Evolutionary conservation across 352 stramenopile species (phyloP).

Genomic region (Globisporangium emineosum): DNA sequence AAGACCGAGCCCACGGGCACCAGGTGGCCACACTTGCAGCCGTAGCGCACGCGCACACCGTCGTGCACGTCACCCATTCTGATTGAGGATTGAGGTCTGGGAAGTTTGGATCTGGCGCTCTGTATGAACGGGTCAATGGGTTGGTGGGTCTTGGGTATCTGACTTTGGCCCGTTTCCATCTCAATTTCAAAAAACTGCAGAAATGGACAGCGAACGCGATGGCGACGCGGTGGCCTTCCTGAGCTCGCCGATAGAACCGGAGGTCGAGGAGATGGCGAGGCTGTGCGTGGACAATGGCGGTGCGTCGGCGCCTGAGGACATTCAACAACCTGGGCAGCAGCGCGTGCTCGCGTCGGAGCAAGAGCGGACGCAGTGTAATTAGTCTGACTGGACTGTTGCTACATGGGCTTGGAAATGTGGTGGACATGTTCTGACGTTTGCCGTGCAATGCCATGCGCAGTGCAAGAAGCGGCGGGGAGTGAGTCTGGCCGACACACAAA

Average conservation of each 20-base stretch:
- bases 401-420: background rate
- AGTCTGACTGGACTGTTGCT: background rate
- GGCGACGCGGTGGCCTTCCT: constrained; percentile 21
- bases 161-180: too few relatives aligned
- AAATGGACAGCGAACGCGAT: background rate
- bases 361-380: constrained; percentile 33
- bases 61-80: constrained; percentile 18
- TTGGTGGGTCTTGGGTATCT: too few relatives aligned
- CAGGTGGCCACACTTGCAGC: constrained; percentile 68
- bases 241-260: constrained; percentile 26
- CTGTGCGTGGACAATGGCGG: background rate
- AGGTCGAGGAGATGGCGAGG: constrained; percentile 31
- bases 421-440: background rate
- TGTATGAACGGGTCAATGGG: background rate
- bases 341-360: constrained; percentile 29
- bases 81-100: background rate
- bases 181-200: background rate
- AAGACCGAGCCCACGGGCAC: constrained; percentile 57
- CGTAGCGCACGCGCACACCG: constrained; percentile 58
- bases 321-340: constrained; percentile 21
- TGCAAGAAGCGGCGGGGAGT: constrained; percentile 21
- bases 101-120: constrained; percentile 1
- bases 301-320: constrained; percentile 3
- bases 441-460: constrained; percentile 11
- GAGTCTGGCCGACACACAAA: constrained; percentile 35